Percentiles rank a stretch among this genome's conserved stretches.
Evolutionary conservation across 306 rosid species (phyloP).

Genomic region (Chamaecrista fasciculata): DNA sequence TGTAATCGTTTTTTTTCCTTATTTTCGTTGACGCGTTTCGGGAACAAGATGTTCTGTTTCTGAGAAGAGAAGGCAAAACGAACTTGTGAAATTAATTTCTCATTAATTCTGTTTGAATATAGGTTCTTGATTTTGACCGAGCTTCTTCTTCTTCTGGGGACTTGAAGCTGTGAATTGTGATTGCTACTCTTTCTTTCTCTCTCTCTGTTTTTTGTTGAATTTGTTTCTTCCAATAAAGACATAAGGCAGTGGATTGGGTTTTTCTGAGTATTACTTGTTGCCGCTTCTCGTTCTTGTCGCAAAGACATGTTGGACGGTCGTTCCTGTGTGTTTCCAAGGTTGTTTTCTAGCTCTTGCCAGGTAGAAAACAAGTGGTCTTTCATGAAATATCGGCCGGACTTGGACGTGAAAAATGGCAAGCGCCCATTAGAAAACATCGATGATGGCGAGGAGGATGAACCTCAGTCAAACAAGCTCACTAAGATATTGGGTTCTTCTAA

Average conservation of each 20-base stretch:
- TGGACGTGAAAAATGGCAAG: constrained; percentile 49
- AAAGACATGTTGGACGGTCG: constrained; percentile 90
- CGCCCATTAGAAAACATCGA: constrained; percentile 45
- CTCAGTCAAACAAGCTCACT: constrained; percentile 38
- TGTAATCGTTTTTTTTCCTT: constrained; percentile 8
- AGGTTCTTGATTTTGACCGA: constrained; percentile 37
- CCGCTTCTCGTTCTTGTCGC: constrained; percentile 23
- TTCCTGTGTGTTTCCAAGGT: constrained; percentile 58
- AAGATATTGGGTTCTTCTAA: constrained; percentile 39
- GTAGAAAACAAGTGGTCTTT: constrained; percentile 62
- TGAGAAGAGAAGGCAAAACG: not conserved
- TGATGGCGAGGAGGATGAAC: constrained; percentile 34
- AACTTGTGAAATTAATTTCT: constrained; percentile 20
- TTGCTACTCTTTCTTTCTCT: not conserved
- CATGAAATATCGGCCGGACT: constrained; percentile 55
- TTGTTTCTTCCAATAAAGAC: constrained; percentile 22
- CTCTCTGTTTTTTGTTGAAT: constrained; percentile 30
- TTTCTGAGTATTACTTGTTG: constrained; percentile 28
- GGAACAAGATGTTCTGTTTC: constrained; percentile 8
- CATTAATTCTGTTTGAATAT: constrained; percentile 43
- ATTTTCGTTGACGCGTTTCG: constrained; percentile 14
- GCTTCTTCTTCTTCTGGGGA: constrained; percentile 45
- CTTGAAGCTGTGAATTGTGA: constrained; percentile 30
- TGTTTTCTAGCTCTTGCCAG: constrained; percentile 69
- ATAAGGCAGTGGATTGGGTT: constrained; percentile 33